Base-by-base conservation (phyloP, 2,329 filamentous ascomycete genomes). In the Myotisia sp. region DNA sequence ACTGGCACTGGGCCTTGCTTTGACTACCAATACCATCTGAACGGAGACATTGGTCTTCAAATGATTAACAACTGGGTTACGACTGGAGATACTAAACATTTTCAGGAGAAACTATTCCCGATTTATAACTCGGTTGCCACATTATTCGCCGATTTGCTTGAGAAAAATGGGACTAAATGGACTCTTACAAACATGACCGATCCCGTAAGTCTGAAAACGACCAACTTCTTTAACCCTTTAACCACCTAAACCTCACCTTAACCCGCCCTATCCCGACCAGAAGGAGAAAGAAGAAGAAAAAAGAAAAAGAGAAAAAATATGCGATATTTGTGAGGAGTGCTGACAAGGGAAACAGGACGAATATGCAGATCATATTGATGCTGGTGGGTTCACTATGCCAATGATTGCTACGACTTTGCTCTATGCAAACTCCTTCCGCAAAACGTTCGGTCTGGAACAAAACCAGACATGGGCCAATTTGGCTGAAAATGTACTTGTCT, bases 21-120 rank as follows among this genome's bases (percentile, higher is more conserved):
- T 44, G 76, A 81, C 50, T 80, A 81, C 43, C 66, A 81, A 48
- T 82, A 81, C 45, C 76, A 81, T 50, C 45, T 81, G 23, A 80
- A 80, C 44, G 73, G 74, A 5, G 76, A 80, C 43, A 79, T 81
- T 43, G 73, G 70, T 0, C 58, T 79, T 19, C 64, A 71, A 1
- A 59, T 77, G 39, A 63, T 70, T 44, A 74, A 76, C 34, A 70
- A 76, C 39, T 74, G 66, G 57, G 60, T 70, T 10, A 63, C 67
- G 2, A 74, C 69, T 29, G 74, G 74, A 10, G 70, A 78, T 46
- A 65, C 61, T 1, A 47, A 63, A 2, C 65, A 62, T 38, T 76
- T 77, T 53, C 62, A 63, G 12, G 52, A 65, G 2, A 55, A 63
- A 3, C 61, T 76, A 6, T 70, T 74, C 38, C 74, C 77, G 0